These are phyloP conservation scores for Ceratocystis cacaofunesta DNA, from an alignment of 2,329 filamentous ascomycete genomes.

Conservation along the genomic window DNA sequence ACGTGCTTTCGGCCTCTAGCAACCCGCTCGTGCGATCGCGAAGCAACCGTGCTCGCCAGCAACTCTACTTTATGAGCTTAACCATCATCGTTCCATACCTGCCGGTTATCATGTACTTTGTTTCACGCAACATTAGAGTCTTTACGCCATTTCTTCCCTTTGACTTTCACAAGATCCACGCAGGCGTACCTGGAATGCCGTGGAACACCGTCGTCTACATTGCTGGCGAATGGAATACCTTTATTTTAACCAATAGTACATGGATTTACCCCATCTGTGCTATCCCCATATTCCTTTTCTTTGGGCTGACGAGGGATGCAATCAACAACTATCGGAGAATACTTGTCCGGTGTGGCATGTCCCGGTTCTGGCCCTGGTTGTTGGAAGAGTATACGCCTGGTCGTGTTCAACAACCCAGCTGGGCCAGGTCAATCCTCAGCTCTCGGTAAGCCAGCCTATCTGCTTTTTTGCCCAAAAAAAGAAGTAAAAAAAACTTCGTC, in stretches of 20 bases:
- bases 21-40: slow-evolving; percentile 11
- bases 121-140: slow-evolving; percentile 28
- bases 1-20: slow-evolving; percentile 23
- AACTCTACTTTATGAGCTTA: slow-evolving; percentile 41
- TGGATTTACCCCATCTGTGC: slow-evolving; percentile 36
- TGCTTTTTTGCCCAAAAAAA: too few species aligned
- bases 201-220: slow-evolving; percentile 35
- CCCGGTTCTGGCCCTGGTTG: slow-evolving; percentile 30
- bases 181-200: slow-evolving; percentile 24
- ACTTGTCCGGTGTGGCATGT: slow-evolving; percentile 30
- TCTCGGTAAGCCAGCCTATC: not conserved
- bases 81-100: slow-evolving; percentile 38
- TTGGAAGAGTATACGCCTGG: slow-evolving; percentile 28
- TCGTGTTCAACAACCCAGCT: slow-evolving; percentile 8
- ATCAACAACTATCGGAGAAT: slow-evolving; percentile 33
- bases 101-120: slow-evolving; percentile 31
- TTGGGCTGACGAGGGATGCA: slow-evolving; percentile 40
- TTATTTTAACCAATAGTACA: slow-evolving; percentile 30
- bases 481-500: too few species aligned
- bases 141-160: slow-evolving; percentile 25
- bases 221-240: slow-evolving; percentile 29
- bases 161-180: slow-evolving; percentile 30
- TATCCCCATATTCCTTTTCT: slow-evolving; percentile 37
- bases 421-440: slow-evolving; percentile 9
- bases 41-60: slow-evolving; percentile 32